These are phyloP conservation scores for Nematocida minor DNA, from an alignment of 371 early-diverging fungal species.

Conservation along the genomic window DNA sequence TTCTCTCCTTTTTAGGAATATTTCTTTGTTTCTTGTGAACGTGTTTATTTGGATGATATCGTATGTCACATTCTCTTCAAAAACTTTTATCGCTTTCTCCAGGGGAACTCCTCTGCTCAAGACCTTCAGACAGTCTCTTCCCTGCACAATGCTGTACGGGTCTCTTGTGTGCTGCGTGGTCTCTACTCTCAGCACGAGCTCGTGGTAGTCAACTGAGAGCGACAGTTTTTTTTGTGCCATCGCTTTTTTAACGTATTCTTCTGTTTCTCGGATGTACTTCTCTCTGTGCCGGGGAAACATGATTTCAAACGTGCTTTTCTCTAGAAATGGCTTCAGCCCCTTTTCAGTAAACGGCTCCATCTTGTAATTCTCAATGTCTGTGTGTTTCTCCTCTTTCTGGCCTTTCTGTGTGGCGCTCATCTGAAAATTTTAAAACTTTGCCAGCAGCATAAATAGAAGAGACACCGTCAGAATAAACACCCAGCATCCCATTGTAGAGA, in stretches of 20 bases:
- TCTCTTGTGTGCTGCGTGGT: conserved; percentile 92
- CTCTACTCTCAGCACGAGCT: conserved; percentile 89
- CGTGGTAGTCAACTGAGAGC: conserved; percentile 83
- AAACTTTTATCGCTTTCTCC: conserved; percentile 70
- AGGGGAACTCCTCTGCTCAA: conserved; percentile 85
- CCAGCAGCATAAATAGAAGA: conserved; percentile 9
- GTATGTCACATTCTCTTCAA: conserved; percentile 83
- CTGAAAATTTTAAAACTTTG: conserved; percentile 18
- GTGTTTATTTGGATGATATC: conserved; percentile 94
- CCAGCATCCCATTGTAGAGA: conserved; percentile 28
- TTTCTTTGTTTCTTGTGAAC: conserved; percentile 81
- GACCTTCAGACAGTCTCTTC: conserved; percentile 86
- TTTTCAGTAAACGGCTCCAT: conserved; percentile 77
- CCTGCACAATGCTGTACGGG: conserved; percentile 88
- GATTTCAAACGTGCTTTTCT: conserved; percentile 89
- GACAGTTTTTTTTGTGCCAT: conserved; percentile 79
- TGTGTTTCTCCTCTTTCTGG: conserved; percentile 3
- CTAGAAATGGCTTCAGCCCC: conserved; percentile 75
- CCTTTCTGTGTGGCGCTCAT: not conserved
- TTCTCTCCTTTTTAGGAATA: conserved; percentile 90
- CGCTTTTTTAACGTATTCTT: conserved; percentile 81
- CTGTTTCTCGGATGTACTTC: conserved; percentile 80
- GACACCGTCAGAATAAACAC: conserved; percentile 22
- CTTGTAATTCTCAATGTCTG: conserved; percentile 55
- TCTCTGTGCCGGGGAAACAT: conserved; percentile 95